These are phyloP conservation scores for Aphanomyces stellatus DNA, from an alignment of 352 stramenopile species.

Conservation along the genomic window DNA sequence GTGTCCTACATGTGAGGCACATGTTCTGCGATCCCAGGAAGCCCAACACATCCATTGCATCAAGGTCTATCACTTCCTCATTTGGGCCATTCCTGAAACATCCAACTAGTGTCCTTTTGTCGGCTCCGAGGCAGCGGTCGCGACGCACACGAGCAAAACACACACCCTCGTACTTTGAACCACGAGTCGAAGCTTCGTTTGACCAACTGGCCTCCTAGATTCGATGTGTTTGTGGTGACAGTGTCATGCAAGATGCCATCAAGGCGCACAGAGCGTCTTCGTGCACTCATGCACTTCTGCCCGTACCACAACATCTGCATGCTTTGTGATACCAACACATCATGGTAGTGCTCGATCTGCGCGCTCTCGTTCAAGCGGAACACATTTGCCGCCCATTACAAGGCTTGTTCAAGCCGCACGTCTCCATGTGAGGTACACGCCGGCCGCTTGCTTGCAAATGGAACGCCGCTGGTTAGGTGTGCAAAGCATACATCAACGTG, in stretches of 20 bases:
- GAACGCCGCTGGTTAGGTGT: neutral
- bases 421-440: conserved; percentile 39
- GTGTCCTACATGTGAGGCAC: conserved; percentile 31
- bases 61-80: neutral
- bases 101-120: conserved; percentile 24
- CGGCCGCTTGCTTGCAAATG: neutral
- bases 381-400: conserved; percentile 28
- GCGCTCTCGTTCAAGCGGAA: conserved; percentile 43
- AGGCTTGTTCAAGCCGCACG: conserved; percentile 42
- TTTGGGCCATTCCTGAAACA: neutral
- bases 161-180: no score
- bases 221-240: conserved; percentile 28
- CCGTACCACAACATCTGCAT: neutral
- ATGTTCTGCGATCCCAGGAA: conserved; percentile 27
- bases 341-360: conserved; percentile 41
- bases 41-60: conserved; percentile 35
- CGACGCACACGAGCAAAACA: conserved; percentile 18
- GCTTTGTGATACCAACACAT: no score
- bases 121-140: conserved; percentile 9
- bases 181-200: no score
- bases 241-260: neutral
- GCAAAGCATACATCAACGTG: conserved; percentile 35
- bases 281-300: neutral
- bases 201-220: no score
- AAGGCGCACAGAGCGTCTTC: conserved; percentile 22